Base-by-base conservation (phyloP, 2,329 filamentous ascomycete genomes). In the Fonsecaea pedrosoi region DNA sequence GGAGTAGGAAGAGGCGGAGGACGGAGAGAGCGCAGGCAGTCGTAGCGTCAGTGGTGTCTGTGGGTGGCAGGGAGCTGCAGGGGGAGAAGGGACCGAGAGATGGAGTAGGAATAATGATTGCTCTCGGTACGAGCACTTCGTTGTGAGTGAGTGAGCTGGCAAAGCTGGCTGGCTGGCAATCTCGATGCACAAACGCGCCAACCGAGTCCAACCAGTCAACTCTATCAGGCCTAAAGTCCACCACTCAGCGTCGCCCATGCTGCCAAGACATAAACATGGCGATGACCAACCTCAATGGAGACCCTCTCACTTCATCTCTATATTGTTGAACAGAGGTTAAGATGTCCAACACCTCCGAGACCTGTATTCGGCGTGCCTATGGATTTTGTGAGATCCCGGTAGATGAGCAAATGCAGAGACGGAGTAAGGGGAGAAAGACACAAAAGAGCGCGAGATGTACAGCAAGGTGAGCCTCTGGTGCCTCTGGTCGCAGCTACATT, bases 251-350 rank as follows among this genome's bases (percentile, higher is more conserved):
- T 60, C 50, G 48, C 48, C 38, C 21, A 40, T 34, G 25, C 10
- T 35, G 65, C 61, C 65, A 55, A 67, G 65, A 64, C 6, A 40
- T 61, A 54, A 40, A 54, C 59, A 61, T 30, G 10, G 10, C 34
- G 18, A 37, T 45, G 6, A 4, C 3, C 18, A 3, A 45, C 15
- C 38, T 45, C 40, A 18, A 5, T 45, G 5, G 40, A 45, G 40
- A 25, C 25, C 40, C 37, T 13, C 37, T 40, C 15, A 50, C 45
- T 50, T 25, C 18, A 50, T 18, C 42, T 18, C 42, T 9, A 50
- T 21, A 25, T 25, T 10, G 45, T 50, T 10, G 8, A 50, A 21
- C 21, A 7, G 12, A 12, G 45, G 15, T 42, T n/a, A n/a, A 42
- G 15, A 18, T n/a, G 8, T n/a, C 15, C 40, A n/a, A n/a, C 15